Evolutionary conservation across 306 rosid genomes (phyloP), one percentile per base, ranked within the genome.

Genomic region (Gastrolobium villosum): DNA sequence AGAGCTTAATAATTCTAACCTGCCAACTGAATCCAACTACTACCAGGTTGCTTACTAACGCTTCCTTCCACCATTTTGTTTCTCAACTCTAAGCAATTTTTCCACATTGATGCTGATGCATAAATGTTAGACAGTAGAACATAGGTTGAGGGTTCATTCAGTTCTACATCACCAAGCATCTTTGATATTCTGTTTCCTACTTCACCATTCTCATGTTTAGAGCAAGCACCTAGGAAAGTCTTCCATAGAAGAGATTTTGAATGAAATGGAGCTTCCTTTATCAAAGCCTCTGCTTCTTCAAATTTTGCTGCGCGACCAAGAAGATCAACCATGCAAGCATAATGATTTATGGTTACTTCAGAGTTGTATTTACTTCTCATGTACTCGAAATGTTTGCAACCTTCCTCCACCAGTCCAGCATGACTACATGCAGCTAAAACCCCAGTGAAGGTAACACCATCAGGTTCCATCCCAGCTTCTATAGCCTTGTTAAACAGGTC

Each of bases 71-170:
- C 79, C 89, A 82, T 79, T 79, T 85, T 82, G 72, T 80, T 73
- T 70, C 89, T 82, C 50, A 85, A 55, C 20, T 79, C 86, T 15
- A 44, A 49, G 49, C 77, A 74, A 34, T 70, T 65, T 52, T 82
- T 63, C 89, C 89, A 85, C 86, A 82, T 86, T 28, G 84, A 82
- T 54, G 84, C 84, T 40, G 86, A 86, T 28, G 89, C 89, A 53
- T 82, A 82, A n/a, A 82, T 86, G 82, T 86, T 86, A 34, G 84
- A 78, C 10, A 82, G 64, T 57, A 75, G 78, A 82, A 86, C 84
- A 65, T 61, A 70, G 54, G 82, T 75, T 44, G 86, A 86, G 35
- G 89, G 86, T 70, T 86, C 86, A 49, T 75, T 75, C 65, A 81
- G 65, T 48, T 82, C 81, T 9, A 71, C 26, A 48, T 79, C 84